Evolutionary conservation across 768 basidiomycete species (phyloP).

Genomic region (Suillus placidus): DNA sequence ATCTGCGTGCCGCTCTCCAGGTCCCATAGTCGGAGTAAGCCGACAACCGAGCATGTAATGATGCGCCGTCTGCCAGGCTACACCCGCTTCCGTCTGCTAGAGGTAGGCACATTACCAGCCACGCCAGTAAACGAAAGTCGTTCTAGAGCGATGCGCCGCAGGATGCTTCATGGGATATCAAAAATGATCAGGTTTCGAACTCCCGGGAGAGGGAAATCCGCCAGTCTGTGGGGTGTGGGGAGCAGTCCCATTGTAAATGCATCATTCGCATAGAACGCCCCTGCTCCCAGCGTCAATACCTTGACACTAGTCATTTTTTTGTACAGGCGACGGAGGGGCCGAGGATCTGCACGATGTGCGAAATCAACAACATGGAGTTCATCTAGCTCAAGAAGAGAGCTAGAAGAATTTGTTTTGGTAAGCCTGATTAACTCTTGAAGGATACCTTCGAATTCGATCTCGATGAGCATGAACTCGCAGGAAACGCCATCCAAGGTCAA

Average conservation of each 20-base stretch:
- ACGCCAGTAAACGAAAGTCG: background rate
- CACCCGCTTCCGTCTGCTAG: too few species aligned
- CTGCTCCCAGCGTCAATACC: constrained; percentile 1
- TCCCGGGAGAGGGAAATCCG: background rate
- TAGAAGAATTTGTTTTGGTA: background rate
- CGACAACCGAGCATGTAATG: background rate
- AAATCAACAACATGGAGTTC: constrained; percentile 4
- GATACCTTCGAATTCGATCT: background rate
- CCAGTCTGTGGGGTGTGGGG: background rate
- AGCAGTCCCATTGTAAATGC: background rate
- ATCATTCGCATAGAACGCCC: background rate
- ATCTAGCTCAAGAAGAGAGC: background rate
- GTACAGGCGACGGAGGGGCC: background rate
- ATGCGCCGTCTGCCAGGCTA: background rate
- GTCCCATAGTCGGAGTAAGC: background rate
- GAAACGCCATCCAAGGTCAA: background rate
- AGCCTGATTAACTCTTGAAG: background rate
- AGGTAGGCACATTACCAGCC: too few species aligned
- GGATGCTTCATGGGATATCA: too few species aligned
- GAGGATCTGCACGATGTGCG: background rate
- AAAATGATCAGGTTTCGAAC: background rate
- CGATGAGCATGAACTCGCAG: background rate
- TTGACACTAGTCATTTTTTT: background rate
- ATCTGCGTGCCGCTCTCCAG: background rate
- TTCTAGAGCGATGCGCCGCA: background rate